These are phyloP conservation scores for Hanseniaspora uvarum DNA, from an alignment of 1,139 yeast species.

Conservation along the genomic window DNA sequence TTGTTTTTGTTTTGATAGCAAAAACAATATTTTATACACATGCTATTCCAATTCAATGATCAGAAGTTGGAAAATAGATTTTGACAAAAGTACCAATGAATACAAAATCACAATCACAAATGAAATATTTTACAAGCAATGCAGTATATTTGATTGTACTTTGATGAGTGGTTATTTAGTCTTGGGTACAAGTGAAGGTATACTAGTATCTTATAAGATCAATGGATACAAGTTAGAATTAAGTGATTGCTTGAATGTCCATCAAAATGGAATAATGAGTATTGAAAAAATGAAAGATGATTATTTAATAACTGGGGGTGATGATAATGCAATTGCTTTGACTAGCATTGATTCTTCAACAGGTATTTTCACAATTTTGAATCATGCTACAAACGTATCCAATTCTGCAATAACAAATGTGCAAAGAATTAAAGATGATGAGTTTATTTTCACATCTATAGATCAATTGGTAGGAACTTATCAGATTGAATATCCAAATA, in stretches of 20 bases:
- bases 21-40: constrained; percentile 41
- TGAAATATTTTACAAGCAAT: constrained; percentile 18
- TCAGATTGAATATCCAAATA: constrained; percentile 18
- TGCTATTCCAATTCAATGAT: constrained; percentile 81
- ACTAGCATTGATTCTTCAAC: constrained; percentile 30
- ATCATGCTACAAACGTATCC: neutral
- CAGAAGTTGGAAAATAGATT: constrained; percentile 48
- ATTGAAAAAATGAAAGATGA: constrained; percentile 29
- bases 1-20: constrained; percentile 49
- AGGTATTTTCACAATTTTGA: neutral
- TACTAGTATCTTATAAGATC: constrained; percentile 51
- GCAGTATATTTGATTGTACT: constrained; percentile 8
- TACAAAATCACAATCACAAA: constrained; percentile 43
- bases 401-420: constrained; percentile 10
- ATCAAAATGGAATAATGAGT: constrained; percentile 76
- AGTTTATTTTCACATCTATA: constrained; percentile 73
- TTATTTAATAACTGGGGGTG: constrained; percentile 70
- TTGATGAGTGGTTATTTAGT: constrained; percentile 30
- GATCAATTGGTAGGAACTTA: constrained; percentile 51
- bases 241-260: constrained; percentile 45
- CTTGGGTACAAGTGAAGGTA: constrained; percentile 77
- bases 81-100: constrained; percentile 25
- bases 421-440: constrained; percentile 40
- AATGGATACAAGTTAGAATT: neutral
- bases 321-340: constrained; percentile 61